Evolutionary conservation across 129 eudicot species (phyloP).

Genomic region (Lactuca sativa): DNA sequence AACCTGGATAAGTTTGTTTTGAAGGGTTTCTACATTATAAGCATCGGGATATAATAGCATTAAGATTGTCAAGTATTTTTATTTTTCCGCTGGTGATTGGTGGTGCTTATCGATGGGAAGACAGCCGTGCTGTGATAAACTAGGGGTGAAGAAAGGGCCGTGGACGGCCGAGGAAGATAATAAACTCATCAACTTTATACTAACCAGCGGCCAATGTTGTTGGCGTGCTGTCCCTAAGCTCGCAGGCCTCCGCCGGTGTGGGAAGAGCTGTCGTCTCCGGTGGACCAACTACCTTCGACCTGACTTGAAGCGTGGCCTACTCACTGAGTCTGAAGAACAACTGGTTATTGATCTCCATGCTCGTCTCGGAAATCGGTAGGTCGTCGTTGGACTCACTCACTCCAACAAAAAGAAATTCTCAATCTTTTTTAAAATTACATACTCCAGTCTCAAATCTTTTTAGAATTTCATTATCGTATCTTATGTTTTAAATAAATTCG

Average conservation of each 20-base stretch:
- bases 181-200: slow-evolving; percentile 79
- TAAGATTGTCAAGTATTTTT: neutral
- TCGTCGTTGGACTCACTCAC: neutral
- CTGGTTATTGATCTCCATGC: slow-evolving; percentile 97
- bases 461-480: neutral
- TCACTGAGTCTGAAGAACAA: slow-evolving; percentile 80
- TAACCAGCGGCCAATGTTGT: slow-evolving; percentile 95
- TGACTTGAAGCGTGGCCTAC: slow-evolving; percentile 90
- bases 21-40: slow-evolving; percentile 16
- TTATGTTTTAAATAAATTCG: neutral
- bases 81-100: neutral
- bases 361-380: slow-evolving; percentile 95
- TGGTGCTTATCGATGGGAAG: slow-evolving; percentile 60
- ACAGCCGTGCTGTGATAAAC: slow-evolving; percentile 96
- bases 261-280: slow-evolving; percentile 94
- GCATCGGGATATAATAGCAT: slow-evolving; percentile 14
- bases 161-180: slow-evolving; percentile 99
- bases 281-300: slow-evolving; percentile 99
- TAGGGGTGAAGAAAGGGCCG: slow-evolving; percentile 99
- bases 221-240: slow-evolving; percentile 99
- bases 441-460: neutral
- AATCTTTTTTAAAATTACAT: no score
- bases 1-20: slow-evolving; percentile 32
- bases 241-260: slow-evolving; percentile 91
- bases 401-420: neutral